These are phyloP conservation scores for Suhomyces canberraensis DNA, from an alignment of 805 yeast species.

Conservation along the genomic window DNA sequence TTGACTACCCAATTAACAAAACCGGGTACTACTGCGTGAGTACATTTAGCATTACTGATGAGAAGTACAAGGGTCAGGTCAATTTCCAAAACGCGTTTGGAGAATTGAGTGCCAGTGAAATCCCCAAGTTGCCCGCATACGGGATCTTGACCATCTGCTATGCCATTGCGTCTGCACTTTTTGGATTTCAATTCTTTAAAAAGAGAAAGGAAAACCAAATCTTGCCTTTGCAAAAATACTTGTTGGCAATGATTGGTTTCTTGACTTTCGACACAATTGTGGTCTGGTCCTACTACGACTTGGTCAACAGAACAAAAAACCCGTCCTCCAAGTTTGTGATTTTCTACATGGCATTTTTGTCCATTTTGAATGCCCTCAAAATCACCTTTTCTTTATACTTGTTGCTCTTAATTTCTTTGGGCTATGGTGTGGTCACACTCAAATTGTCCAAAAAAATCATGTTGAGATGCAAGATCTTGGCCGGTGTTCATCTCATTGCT, in stretches of 20 bases:
- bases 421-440: conserved; percentile 92
- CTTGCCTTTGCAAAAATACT: conserved; percentile 84
- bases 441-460: conserved; percentile 71
- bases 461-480: conserved; percentile 52
- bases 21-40: conserved; percentile 95
- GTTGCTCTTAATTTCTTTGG: conserved; percentile 79
- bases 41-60: conserved; percentile 48
- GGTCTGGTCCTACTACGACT: conserved; percentile 88
- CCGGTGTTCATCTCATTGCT: conserved; percentile 36
- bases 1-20: conserved; percentile 59
- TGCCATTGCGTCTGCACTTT: conserved; percentile 75
- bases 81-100: conserved; percentile 93
- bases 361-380: conserved; percentile 76
- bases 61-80: conserved; percentile 59
- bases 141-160: conserved; percentile 83
- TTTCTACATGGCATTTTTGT: conserved; percentile 68
- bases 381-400: conserved; percentile 83
- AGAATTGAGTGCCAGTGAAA: conserved; percentile 80
- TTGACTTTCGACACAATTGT: conserved; percentile 81
- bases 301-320: conserved; percentile 57
- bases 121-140: conserved; percentile 85
- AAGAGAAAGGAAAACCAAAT: conserved; percentile 74
- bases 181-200: conserved; percentile 79
- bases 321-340: conserved; percentile 59
- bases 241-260: conserved; percentile 80